A percentile compares a stretch with the other conserved stretches of the same genome.
Conservation (phyloP, 2,329 filamentous ascomycete species). For the Elsinoe ampelina region DNA sequence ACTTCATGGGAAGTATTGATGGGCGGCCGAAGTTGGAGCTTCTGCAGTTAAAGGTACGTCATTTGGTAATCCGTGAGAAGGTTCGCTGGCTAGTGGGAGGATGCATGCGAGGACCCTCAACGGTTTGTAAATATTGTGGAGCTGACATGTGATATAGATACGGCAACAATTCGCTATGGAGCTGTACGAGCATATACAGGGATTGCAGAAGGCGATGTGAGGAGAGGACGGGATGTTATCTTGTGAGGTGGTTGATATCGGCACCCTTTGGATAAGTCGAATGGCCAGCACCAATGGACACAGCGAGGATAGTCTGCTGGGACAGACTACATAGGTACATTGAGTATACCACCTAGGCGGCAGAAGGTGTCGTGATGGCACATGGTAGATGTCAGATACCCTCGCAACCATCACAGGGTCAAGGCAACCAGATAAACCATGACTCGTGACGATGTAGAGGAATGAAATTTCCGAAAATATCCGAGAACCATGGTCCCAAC, state of each 20-base stretch:
- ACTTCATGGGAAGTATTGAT: conserved; percentile 51
- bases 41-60: conserved; percentile 48
- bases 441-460: not conserved
- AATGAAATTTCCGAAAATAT: not conserved
- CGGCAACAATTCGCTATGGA: conserved; percentile 36
- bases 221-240: conserved; percentile 10
- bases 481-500: not conserved
- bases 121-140: not conserved
- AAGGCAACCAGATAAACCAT: not conserved
- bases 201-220: conserved; percentile 33
- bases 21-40: conserved; percentile 42
- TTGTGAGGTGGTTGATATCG: not conserved
- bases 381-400: too few species aligned
- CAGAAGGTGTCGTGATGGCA: too few species aligned
- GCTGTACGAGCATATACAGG: conserved; percentile 36
- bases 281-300: too few species aligned
- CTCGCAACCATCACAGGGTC: not conserved
- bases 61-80: conserved; percentile 6
- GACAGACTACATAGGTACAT: too few species aligned
- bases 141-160: conserved; percentile 26
- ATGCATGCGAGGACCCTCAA: not conserved
- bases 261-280: too few species aligned
- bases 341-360: too few species aligned
- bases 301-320: not conserved
- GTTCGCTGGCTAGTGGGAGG: not conserved